Evolutionary conservation across 192 early-diverging fungal species (phyloP), one percentile per base, ranked within the genome.

Genomic region (Linnemannia zychae): DNA sequence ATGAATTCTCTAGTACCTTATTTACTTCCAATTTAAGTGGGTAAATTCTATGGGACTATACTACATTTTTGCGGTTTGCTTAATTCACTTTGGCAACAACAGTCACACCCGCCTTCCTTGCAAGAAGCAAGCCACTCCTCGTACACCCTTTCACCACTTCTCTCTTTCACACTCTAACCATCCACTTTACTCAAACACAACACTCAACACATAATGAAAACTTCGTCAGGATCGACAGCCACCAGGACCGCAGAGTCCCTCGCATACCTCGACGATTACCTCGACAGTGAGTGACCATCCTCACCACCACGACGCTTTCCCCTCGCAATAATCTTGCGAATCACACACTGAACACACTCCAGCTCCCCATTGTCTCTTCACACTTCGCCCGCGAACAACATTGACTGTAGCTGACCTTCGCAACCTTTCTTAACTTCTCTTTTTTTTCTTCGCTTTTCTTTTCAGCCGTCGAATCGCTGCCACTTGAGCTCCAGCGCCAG

Each of bases 201-300:
- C 28, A 24, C 34, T 37, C 11, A 24, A 46, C 24, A 78, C 47
- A 78, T 47, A 52, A 85, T 85, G 83, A 85, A 85, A 16, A 12
- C 74, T 17, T 79, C 75, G 7, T 34, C 83, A 57, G 77, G 71
- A 28, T 75, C 87, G 34, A 67, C 76, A 34, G 52, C 79, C 18
- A 66, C 81, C 17, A 88, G 87, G 67, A 78, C 88, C 1, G 77
- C 86, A 71, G 89, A 92, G 53, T 87, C 88, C 33, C 72, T 93
- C 33, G 88, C 93, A 34, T 94, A 96, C 75, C 89, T 96, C 15
- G 94, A 99, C 82, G 98, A 99, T 76, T 99, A 99, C 81, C 88
- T 99, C 17, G 98, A 99, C 88, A 97, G 95, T 96, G 87, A 78
- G 87, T 78, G 0, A 18, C 34, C n/a, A n/a, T 60, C 74, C 84